phyloP scores from a whole-genome alignment of 768 basidiomycete species.

The Pilatotrama ljubarskyi region DNA sequence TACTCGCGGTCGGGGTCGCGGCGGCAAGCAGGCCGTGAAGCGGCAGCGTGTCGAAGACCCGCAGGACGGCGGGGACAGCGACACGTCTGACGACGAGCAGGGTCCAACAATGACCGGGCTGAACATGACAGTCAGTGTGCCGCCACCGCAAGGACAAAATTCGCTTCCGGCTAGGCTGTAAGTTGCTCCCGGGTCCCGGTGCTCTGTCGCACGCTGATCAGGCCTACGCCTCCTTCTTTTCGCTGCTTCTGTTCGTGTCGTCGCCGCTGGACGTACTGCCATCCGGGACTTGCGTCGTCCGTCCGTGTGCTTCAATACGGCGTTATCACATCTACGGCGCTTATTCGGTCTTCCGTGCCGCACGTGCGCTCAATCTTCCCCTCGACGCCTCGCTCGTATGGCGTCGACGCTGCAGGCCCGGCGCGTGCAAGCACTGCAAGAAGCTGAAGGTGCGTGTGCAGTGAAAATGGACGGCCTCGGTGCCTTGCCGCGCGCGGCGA shows the following conservation, averaged over 20 bases:
- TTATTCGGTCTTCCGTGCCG: not conserved
- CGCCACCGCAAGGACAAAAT: slow-evolving; percentile 19
- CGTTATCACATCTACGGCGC: slow-evolving; percentile 12
- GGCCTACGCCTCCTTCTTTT: not conserved
- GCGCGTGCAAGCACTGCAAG: slow-evolving; percentile 86
- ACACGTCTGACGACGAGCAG: slow-evolving; percentile 23
- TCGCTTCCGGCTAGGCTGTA: slow-evolving; percentile 23
- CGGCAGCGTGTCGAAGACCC: slow-evolving; percentile 13
- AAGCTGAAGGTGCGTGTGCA: slow-evolving; percentile 70
- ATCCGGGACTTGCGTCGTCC: slow-evolving; percentile 10
- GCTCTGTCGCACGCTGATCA: not conserved
- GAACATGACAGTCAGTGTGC: slow-evolving; percentile 20
- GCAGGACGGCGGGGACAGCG: slow-evolving; percentile 18
- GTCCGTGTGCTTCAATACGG: slow-evolving; percentile 1
- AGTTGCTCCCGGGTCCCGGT: slow-evolving; percentile 6
- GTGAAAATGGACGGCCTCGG: not conserved
- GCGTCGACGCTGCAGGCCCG: slow-evolving; percentile 49
- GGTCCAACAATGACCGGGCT: not conserved
- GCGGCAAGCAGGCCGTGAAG: slow-evolving; percentile 2
- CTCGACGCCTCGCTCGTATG: not conserved
- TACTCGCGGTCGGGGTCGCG: not conserved
- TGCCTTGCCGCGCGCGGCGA: slow-evolving; percentile 12
- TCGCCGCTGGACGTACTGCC: slow-evolving; percentile 3
- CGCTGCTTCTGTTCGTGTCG: not conserved
- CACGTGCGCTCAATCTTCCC: not conserved